A percentile compares a stretch with the other conserved stretches of the same genome.
Conservation (phyloP, 1,139 yeast genomes). For the Saccharomyces pastorianus region DNA sequence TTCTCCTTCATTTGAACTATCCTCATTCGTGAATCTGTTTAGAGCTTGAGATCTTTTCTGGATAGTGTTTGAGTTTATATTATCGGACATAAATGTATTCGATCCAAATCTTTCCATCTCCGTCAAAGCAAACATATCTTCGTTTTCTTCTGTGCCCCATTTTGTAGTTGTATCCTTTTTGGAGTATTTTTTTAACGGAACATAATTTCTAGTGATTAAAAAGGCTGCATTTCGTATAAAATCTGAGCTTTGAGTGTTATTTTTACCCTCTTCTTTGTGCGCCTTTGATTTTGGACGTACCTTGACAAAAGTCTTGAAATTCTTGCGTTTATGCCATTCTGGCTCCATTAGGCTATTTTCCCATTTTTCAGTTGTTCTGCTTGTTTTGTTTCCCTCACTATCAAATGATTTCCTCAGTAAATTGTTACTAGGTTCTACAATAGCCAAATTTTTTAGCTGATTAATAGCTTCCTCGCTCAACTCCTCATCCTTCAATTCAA, state of each 20-base stretch:
- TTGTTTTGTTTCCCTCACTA: background rate
- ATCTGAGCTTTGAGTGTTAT: conserved; percentile 5
- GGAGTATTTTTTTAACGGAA: conserved; percentile 7
- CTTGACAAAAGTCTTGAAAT: conserved; percentile 34
- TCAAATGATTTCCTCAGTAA: background rate
- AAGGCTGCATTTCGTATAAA: conserved; percentile 15
- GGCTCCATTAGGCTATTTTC: conserved; percentile 8
- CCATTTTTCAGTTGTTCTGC: background rate
- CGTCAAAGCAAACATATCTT: background rate
- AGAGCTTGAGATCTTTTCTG: background rate
- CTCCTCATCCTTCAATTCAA: conserved; percentile 23
- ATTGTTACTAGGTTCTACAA: conserved; percentile 23
- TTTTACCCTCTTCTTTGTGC: conserved; percentile 3
- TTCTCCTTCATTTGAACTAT: background rate
- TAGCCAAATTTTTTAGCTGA: conserved; percentile 27
- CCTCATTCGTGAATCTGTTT: background rate
- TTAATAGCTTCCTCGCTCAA: conserved; percentile 29
- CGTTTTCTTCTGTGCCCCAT: background rate
- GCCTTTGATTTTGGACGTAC: conserved; percentile 17
- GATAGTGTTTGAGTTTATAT: background rate
- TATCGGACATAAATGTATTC: background rate
- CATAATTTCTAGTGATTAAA: conserved; percentile 25
- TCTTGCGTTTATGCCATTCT: conserved; percentile 30
- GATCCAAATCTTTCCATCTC: background rate
- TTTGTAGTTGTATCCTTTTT: background rate